phyloP scores from a whole-genome alignment of 1,284 basidiomycete species.

The Kwoniella shivajii region DNA sequence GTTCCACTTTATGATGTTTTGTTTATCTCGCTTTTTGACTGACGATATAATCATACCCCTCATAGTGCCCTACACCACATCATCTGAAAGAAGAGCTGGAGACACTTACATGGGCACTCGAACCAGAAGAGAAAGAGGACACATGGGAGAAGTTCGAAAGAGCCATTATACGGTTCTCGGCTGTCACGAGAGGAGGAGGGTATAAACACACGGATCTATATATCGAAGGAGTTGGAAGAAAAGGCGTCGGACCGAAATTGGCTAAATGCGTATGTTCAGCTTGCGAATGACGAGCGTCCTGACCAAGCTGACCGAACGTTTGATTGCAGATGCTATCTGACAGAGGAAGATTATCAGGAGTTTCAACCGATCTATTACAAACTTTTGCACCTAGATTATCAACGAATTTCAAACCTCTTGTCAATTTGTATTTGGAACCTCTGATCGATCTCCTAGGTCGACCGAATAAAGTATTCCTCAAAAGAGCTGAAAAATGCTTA shows the following conservation, averaged over 20 bases:
- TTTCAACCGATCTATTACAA: conserved; percentile 56
- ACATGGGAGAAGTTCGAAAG: conserved; percentile 55
- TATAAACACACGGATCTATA: conserved; percentile 50
- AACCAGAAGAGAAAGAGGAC: conserved; percentile 52
- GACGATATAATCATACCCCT: background rate
- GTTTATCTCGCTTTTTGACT: background rate
- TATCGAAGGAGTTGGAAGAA: conserved; percentile 48
- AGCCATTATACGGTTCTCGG: conserved; percentile 51
- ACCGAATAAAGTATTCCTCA: conserved; percentile 58
- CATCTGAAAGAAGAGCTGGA: conserved; percentile 49
- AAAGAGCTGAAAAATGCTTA: conserved; percentile 56
- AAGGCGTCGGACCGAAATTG: conserved; percentile 47
- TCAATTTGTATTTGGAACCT: conserved; percentile 55
- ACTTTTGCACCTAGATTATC: conserved; percentile 56
- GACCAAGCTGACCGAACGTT: background rate
- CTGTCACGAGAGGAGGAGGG: conserved; percentile 52
- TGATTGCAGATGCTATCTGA: conserved; percentile 56
- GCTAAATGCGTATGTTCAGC: conserved; percentile 49
- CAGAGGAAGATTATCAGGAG: conserved; percentile 56
- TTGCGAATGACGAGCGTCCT: no score
- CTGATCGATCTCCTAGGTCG: conserved; percentile 55
- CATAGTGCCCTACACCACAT: conserved; percentile 49
- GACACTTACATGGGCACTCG: conserved; percentile 38
- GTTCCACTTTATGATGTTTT: background rate
- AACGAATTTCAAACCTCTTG: conserved; percentile 51